Base-by-base conservation (phyloP, 164 flowering plant genomes). In the Chloranthus sessilifolius region DNA sequence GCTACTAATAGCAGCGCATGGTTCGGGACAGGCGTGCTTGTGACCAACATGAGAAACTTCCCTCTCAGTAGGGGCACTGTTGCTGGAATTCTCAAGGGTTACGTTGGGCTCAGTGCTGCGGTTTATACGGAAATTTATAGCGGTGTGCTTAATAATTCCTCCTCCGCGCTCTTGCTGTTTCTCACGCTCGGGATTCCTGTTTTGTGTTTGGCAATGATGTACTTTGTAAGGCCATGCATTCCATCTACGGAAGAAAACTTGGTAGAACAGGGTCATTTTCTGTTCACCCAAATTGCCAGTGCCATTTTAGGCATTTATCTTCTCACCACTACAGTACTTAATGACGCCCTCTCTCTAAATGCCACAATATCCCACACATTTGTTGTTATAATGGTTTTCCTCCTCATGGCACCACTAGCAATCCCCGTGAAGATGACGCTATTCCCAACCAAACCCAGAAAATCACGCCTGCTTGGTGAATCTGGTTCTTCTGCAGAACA, bases 1-100 rank as follows among this genome's bases (percentile, higher is more conserved):
- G 96, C 80, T 45, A 80, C 95, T 2, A 79, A 85, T 48, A 81
- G 95, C 43, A 74, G 75, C 30, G 85, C 96, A 27, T 88, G 94
- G 91, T 52, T 88, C n/a, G 65, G 77, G 40, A 88, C 91, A 3
- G 82, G 74, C 4, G 80, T 79, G 54, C 78, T 88, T 42, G 96
- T 85, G 16, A 88, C 96, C 43, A 85, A 85, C 69, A 88, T 88
- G 94, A 76, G 88, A 55, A 88, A 85, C 72, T 88, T 88, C 59
- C 94, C 91, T 51, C 61, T 75, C 34, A 83, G 77, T 62, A 68
- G 95, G 41, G 96, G 95, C 63, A 78, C 87, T 0, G 95, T 88
- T 46, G 86, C 94, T 16, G 96, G 96, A 16, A 76, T 85, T 66
- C 76, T 88, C 43, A 88, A 88, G 64, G 95, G 95, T 46, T 88